Evolutionary conservation across 331 rosid genomes (phyloP), one percentile per base, ranked within the genome.

Genomic region (Rhamnella rubrinervis): DNA sequence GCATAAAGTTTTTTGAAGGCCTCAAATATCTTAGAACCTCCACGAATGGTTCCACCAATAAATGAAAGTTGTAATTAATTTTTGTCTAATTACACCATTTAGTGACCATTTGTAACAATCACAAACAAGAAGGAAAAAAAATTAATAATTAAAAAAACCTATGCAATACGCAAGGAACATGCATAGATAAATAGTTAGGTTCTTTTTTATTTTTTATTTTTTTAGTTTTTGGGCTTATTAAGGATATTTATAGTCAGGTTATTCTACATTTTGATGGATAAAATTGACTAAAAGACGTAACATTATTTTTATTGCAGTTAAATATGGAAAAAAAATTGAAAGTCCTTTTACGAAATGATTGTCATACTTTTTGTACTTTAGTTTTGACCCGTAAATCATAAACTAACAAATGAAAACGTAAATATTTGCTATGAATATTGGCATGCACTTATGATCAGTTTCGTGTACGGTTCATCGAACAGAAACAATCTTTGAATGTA

Each of bases 381-480:
- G 58, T 53, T 17, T 53, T 25, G 2, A 17, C 7, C 4, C 14
- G 8, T 6, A 11, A 11, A 44, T 62, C 46, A 44, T 25, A 20
- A 25, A 57, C 13, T 49, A 59, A 28, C 23, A 46, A 62, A 46
- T 18, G 39, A n/a, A 2, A 16, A 44, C 49, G 6, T 8, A 20
- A 5, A 40, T 16, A 5, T 47, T n/a, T 28, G 49, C 59, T 66
- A 5, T 1, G 59, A 31, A 51, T 52, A 23, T 51, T n/a, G 49
- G 38, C 52, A 37, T 67, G 75, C 44, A 15, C 20, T 19, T 7
- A 57, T 58, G 8, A 20, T 46, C 14, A 9, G 26, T 62, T 68
- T 55, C 80, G 75, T 76, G 44, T 46, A 69, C 75, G 71, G 25
- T 63, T 56, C 59, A 39, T 63, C 52, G 18, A 46, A 46, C 40